These are phyloP conservation scores for Ehretia macrophylla DNA, from an alignment of 257 asterid genomes.

Conservation along the genomic window DNA sequence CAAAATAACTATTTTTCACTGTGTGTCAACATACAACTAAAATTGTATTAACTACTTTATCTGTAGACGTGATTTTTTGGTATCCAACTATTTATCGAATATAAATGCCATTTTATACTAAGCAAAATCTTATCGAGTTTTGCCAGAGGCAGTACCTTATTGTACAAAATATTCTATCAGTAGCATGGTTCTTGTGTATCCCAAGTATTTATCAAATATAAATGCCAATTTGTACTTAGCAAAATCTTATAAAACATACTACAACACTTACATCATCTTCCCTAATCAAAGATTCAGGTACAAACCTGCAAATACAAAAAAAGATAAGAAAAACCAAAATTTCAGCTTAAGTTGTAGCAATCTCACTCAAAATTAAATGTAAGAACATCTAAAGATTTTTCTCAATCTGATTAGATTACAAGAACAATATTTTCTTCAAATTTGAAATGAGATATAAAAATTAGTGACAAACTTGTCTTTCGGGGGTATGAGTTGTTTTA, in stretches of 20 bases:
- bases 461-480: conserved; percentile 46
- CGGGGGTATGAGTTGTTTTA: conserved; percentile 38
- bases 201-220: not conserved
- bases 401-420: not conserved
- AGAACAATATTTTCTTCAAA: not conserved
- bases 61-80: too few relatives aligned
- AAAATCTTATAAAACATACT: not conserved
- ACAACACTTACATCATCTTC: not conserved
- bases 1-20: not conserved
- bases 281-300: not conserved
- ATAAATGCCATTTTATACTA: too few relatives aligned
- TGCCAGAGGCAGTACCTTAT: too few relatives aligned
- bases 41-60: too few relatives aligned
- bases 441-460: not conserved
- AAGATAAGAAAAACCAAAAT: not conserved
- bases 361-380: not conserved
- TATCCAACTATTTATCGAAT: too few relatives aligned
- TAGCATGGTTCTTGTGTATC: not conserved
- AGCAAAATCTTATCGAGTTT: too few relatives aligned
- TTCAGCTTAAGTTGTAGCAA: not conserved
- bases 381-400: not conserved
- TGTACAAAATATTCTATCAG: too few relatives aligned
- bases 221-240: not conserved
- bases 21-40: not conserved
- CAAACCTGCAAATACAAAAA: not conserved